These are phyloP conservation scores for Pestalotiopsis sp. DNA, from an alignment of 2,329 filamentous ascomycete species.

Conservation along the genomic window DNA sequence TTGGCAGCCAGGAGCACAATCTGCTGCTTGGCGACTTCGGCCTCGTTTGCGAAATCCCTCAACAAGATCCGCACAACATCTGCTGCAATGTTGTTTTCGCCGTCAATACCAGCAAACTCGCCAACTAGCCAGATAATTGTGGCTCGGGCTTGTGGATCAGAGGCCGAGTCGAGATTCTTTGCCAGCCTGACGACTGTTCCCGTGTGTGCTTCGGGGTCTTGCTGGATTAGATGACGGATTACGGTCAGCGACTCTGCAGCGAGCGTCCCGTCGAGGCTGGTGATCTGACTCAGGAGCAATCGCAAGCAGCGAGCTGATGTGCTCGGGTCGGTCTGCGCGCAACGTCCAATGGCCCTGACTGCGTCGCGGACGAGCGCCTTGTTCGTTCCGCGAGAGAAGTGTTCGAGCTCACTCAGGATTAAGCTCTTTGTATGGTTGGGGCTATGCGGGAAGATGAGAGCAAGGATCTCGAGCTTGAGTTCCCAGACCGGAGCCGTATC, in stretches of 20 bases:
- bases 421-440: slow-evolving; percentile 77
- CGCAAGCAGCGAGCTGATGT: slow-evolving; percentile 80
- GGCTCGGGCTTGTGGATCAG: slow-evolving; percentile 84
- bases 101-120: slow-evolving; percentile 81
- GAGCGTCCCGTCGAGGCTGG: slow-evolving; percentile 81
- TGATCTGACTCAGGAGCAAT: slow-evolving; percentile 83
- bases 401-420: slow-evolving; percentile 89
- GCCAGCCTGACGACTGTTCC: slow-evolving; percentile 87
- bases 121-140: slow-evolving; percentile 98
- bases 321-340: slow-evolving; percentile 74
- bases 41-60: slow-evolving; percentile 82
- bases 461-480: slow-evolving; percentile 88
- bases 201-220: slow-evolving; percentile 77
- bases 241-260: slow-evolving; percentile 94
- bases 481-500: slow-evolving; percentile 85
- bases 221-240: slow-evolving; percentile 92
- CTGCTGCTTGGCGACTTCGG: slow-evolving; percentile 84
- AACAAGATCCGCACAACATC: slow-evolving; percentile 88
- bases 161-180: slow-evolving; percentile 86
- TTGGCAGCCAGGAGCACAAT: slow-evolving; percentile 94
- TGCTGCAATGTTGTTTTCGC: slow-evolving; percentile 86
- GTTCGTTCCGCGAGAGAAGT: slow-evolving; percentile 79
- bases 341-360: slow-evolving; percentile 90
- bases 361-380: slow-evolving; percentile 82
- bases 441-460: slow-evolving; percentile 85